A percentile compares a stretch with the other conserved stretches of the same genome.
Evolutionary conservation across 2,329 filamentous ascomycete species (phyloP).

Genomic region (Pseudogymnoascus sp.): DNA sequence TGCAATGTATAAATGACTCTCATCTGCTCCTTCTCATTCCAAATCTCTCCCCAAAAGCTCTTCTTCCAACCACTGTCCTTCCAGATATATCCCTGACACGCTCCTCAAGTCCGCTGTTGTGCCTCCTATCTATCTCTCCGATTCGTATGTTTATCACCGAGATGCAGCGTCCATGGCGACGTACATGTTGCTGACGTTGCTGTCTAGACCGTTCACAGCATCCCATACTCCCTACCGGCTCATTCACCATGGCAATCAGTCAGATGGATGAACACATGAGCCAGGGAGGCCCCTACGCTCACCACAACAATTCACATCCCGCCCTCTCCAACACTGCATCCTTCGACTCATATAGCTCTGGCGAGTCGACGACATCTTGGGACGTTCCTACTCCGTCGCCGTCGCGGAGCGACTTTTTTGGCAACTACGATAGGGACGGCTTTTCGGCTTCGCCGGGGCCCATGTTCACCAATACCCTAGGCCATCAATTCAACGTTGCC

Average conservation of each 20-base stretch:
- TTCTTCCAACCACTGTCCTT: slow-evolving; percentile 32
- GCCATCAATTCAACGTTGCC: neutral
- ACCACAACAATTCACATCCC: neutral
- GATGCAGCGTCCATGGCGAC: slow-evolving; percentile 31
- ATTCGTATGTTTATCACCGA: slow-evolving; percentile 30
- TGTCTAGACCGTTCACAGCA: slow-evolving; percentile 28
- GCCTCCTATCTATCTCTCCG: slow-evolving; percentile 29
- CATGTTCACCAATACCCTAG: neutral
- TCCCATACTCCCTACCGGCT: slow-evolving; percentile 19
- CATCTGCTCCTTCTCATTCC: slow-evolving; percentile 10
- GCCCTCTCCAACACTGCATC: neutral
- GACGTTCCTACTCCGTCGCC: slow-evolving; percentile 3
- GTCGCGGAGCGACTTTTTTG: neutral
- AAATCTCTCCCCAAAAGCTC: slow-evolving; percentile 33
- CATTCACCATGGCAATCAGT: neutral
- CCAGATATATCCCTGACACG: slow-evolving; percentile 32
- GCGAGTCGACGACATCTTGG: neutral
- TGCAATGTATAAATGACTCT: slow-evolving; percentile 6
- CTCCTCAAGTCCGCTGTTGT: slow-evolving; percentile 28
- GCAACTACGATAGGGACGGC: neutral
- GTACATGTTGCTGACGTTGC: slow-evolving; percentile 19
- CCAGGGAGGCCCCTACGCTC: neutral
- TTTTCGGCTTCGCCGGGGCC: neutral
- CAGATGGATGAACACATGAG: neutral
- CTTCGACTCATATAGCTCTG: slow-evolving; percentile 1